Conservation (phyloP, 768 basidiomycete genomes). For the Pluteus cervinus region DNA sequence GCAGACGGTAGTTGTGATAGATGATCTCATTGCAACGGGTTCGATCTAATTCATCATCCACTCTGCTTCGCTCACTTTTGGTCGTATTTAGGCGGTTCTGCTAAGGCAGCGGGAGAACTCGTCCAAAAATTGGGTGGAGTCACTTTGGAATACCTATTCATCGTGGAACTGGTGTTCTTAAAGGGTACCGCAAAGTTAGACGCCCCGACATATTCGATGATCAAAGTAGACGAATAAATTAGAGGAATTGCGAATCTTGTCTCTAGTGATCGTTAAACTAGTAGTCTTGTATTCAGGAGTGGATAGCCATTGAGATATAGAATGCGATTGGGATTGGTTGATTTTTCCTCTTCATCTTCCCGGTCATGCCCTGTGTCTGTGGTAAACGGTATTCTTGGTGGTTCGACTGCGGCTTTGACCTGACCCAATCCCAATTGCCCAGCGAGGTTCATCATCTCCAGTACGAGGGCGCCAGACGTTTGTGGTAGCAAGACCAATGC, state of each 20-base stretch:
- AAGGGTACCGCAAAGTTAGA: conserved; percentile 74
- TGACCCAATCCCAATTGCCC: conserved; percentile 41
- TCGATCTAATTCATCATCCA: conserved; percentile 11
- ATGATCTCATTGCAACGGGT: conserved; percentile 97
- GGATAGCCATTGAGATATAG: conserved; percentile 76
- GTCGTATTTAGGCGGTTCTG: conserved; percentile 70
- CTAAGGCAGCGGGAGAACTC: conserved; percentile 87
- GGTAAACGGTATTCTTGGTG: conserved; percentile 22
- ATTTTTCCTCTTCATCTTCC: conserved; percentile 16
- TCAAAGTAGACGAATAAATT: conserved; percentile 63
- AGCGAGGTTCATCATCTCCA: conserved; percentile 48
- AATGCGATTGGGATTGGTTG: conserved; percentile 38
- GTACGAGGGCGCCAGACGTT: conserved; percentile 45
- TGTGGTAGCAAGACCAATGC: conserved; percentile 54
- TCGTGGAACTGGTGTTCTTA: conserved; percentile 77
- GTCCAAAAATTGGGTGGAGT: conserved; percentile 78
- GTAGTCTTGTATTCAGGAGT: conserved; percentile 67
- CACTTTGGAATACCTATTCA: conserved; percentile 90
- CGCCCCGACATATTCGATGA: conserved; percentile 84
- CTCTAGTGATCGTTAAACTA: conserved; percentile 41
- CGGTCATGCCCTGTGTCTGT: conserved; percentile 17
- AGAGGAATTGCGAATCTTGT: conserved; percentile 4
- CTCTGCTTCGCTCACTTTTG: conserved; percentile 1
- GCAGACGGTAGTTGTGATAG: conserved; percentile 81
- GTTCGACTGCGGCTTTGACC: conserved; percentile 46